Evolutionary conservation across 352 stramenopile genomes (phyloP), one percentile per base, ranked within the genome.

Genomic region (Globisporangium perplexum): DNA sequence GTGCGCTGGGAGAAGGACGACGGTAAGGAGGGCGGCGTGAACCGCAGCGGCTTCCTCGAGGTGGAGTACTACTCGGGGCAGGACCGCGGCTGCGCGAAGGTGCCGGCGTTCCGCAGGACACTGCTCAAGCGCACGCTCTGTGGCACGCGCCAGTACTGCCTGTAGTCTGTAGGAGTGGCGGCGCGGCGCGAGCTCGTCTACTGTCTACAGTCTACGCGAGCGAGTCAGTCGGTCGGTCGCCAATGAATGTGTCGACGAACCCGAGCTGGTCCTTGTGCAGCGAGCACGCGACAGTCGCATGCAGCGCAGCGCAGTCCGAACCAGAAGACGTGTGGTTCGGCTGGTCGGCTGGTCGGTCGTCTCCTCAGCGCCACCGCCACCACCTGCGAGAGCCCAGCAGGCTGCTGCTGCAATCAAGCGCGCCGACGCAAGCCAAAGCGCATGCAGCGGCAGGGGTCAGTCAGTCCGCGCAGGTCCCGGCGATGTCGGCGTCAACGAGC

Each of bases 1-100:
- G 66, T 77, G 47, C 79, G 80, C 7, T 93, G 82, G 82, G 80
- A 88, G 51, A 87, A 88, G 48, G 82, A 90, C 55, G 75, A 90
- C 55, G 70, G 66, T 26, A 83, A 86, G 28, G 72, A 82, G 44
- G 69, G 77, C 20, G 76, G 82, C 38, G 79, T 90, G 30, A 88
- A 88, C 47, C 75, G 73, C 35, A 68, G 66, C 3, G 82, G 82
- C 0, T 90, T 72, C 43, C 60, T 93, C 6, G 63, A 81, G 50
- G 63, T 93, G 46, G 77, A 90, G 59, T 93, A 93, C 55, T 84
- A 83, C 46, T 88, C 82, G 18, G 75, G 71, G 1, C 66, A 72
- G 44, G 79, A 90, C 46, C 67, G 66, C 30, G 82, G 82, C 28
- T 93, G 82, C 49, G 68, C 69, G 15, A 74, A 80, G 1, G 60